Evolutionary conservation across 257 asterid genomes (phyloP), one percentile per base, ranked within the genome.

Genomic region (Solanum bulbocastanum): DNA sequence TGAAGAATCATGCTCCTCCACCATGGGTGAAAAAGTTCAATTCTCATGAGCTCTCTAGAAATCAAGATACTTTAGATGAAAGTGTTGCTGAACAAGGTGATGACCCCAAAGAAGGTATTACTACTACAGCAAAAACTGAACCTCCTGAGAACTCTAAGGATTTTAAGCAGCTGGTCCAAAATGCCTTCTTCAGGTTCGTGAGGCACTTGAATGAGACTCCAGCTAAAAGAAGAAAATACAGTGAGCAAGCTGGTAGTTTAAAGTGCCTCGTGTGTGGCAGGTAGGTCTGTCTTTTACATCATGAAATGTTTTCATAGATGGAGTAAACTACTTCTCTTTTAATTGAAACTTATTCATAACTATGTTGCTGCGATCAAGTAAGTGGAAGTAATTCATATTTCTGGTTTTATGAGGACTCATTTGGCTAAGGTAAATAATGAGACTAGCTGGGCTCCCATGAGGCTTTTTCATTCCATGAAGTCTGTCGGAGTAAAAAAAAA

Each of bases 261-360:
- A 95, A 92, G 93, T 95, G 98, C 93, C 88, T 91, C 86, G 93
- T 91, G 37, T 93, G 96, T 78, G 94, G 95, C 94, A 93, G 97
- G 97, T 95, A 93, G 97, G 95, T 95, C 91, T 91, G 96, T 95
- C 91, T 88, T 91, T 90, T 90, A 87, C 88, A 87, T 87, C 89
- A 87, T 91, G 91, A 91, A 86, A 69, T 88, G 68, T 76, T 90
- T 88, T 88, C 84, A 66, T 90, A 88, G 90, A 89, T 84, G 93
- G 93, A 88, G 89, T 91, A 79, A 82, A 82, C 33, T 42, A 39
- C 83, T 87, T 81, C 56, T 39, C 84, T 88, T 89, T 91, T 84
- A 23, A 33, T 88, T 91, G 72, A 86, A 86, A 88, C 91, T 88
- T 89, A 49, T 71, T 79, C 73, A 40, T 90, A 78, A 33, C 37